Evolutionary conservation across 2,329 filamentous ascomycete genomes (phyloP).

Genomic region (Cercospora nicotianae): DNA sequence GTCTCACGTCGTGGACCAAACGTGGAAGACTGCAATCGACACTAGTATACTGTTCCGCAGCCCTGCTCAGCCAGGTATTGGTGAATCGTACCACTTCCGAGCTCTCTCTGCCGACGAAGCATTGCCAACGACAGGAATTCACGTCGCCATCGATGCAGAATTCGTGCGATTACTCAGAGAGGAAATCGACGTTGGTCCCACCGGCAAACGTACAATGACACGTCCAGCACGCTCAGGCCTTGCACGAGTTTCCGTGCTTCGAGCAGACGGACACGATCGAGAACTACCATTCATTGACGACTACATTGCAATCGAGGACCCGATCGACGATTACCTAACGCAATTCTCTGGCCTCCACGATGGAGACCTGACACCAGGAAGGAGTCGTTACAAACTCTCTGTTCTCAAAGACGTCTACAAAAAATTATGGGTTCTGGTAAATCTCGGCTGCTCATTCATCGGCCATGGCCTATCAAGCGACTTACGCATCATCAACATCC

Average conservation of each 20-base stretch:
- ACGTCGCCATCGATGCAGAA: slow-evolving; percentile 91
- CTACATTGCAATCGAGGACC: slow-evolving; percentile 88
- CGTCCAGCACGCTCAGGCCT: slow-evolving; percentile 86
- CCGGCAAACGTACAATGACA: slow-evolving; percentile 88
- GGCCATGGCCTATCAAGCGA: slow-evolving; percentile 93
- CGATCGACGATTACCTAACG: slow-evolving; percentile 92
- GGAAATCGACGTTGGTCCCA: slow-evolving; percentile 94
- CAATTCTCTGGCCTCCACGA: slow-evolving; percentile 88
- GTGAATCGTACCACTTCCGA: slow-evolving; percentile 33
- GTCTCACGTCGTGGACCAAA: slow-evolving; percentile 78
- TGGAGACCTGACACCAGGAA: slow-evolving; percentile 76
- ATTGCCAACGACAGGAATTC: slow-evolving; percentile 59
- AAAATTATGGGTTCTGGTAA: slow-evolving; percentile 94
- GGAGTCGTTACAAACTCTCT: slow-evolving; percentile 79
- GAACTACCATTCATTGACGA: slow-evolving; percentile 93
- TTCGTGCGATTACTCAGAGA: slow-evolving; percentile 91
- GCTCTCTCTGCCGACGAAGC: slow-evolving; percentile 47
- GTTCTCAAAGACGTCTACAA: slow-evolving; percentile 92
- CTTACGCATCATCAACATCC: slow-evolving; percentile 97
- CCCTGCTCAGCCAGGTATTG: slow-evolving; percentile 49
- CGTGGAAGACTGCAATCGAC: slow-evolving; percentile 83
- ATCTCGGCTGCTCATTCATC: slow-evolving; percentile 89
- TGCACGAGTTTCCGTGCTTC: slow-evolving; percentile 87
- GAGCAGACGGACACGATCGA: slow-evolving; percentile 74
- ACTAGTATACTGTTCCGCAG: slow-evolving; percentile 81